These are phyloP conservation scores for Phellopilus nigrolimitatus DNA, from an alignment of 1,284 basidiomycete species.

Conservation along the genomic window DNA sequence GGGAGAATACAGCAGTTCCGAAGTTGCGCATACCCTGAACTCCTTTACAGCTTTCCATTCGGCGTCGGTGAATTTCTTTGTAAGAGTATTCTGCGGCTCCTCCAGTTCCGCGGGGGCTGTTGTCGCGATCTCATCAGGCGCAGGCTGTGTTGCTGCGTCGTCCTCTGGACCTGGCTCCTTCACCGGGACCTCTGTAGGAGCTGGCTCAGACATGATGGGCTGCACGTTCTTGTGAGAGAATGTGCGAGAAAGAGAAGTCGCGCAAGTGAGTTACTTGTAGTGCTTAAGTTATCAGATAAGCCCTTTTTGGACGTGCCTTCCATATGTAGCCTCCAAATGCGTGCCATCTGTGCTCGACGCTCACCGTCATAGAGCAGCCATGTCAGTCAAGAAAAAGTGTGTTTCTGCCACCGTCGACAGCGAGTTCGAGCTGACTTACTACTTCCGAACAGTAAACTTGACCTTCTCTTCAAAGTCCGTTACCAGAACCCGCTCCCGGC, in stretches of 20 bases:
- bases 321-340: no score
- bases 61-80: slow-evolving; percentile 57
- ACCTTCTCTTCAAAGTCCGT: slow-evolving; percentile 86
- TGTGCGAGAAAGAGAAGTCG: no score
- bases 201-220: no score
- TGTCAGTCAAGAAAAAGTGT: slow-evolving; percentile 19
- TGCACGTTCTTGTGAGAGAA: no score
- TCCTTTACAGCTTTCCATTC: slow-evolving; percentile 67
- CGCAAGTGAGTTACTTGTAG: not conserved
- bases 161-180: not conserved
- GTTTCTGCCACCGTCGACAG: not conserved
- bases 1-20: no score
- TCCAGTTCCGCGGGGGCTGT: slow-evolving; percentile 7
- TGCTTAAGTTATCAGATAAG: not conserved
- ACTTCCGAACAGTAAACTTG: slow-evolving; percentile 54
- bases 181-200: not conserved
- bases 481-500: slow-evolving; percentile 90
- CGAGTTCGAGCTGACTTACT: not conserved
- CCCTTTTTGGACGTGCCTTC: not conserved
- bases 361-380: not conserved
- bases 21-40: slow-evolving; percentile 53
- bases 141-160: slow-evolving; percentile 12
- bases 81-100: slow-evolving; percentile 66
- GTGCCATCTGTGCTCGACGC: not conserved
- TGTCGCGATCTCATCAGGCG: slow-evolving; percentile 16